A percentile compares a stretch with the other conserved stretches of the same genome.
Conservation (phyloP, 345 rosid genomes). For the Linum tenue region DNA sequence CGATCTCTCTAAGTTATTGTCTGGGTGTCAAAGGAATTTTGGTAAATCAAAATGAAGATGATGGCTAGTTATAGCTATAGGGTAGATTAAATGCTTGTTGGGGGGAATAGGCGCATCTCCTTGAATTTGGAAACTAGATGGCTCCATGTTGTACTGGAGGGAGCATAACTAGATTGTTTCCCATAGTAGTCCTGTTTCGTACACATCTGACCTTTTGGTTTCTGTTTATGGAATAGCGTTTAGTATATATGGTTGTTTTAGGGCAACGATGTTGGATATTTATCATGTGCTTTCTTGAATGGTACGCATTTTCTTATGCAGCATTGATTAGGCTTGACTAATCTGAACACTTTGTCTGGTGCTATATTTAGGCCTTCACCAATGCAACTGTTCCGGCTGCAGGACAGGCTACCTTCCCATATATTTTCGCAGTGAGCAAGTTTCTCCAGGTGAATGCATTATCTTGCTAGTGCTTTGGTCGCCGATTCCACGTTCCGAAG, state of each 20-base stretch:
- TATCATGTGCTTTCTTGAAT: not conserved
- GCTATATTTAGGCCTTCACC: conserved; percentile 50
- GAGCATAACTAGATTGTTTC: not conserved
- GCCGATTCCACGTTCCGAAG: not conserved
- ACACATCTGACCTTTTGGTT: not conserved
- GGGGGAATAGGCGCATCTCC: not conserved
- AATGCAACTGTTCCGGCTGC: conserved; percentile 69
- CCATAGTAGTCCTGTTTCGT: not conserved
- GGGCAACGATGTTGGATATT: not conserved
- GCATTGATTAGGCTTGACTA: not conserved
- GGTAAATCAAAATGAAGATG: not conserved
- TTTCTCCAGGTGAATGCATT: conserved; percentile 55
- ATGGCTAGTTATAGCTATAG: not conserved
- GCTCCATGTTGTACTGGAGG: not conserved
- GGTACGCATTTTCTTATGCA: not conserved
- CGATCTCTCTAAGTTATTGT: not conserved
- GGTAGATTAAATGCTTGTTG: not conserved
- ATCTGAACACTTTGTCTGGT: not conserved
- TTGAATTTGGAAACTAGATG: not conserved
- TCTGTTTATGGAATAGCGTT: not conserved
- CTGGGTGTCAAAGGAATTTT: not conserved
- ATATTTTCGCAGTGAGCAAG: conserved; percentile 76
- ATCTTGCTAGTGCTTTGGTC: not conserved
- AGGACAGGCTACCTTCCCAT: conserved; percentile 77
- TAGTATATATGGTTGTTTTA: not conserved